Base-by-base conservation (phyloP, 352 stramenopile species). In the Pseudoperonospora humuli region DNA sequence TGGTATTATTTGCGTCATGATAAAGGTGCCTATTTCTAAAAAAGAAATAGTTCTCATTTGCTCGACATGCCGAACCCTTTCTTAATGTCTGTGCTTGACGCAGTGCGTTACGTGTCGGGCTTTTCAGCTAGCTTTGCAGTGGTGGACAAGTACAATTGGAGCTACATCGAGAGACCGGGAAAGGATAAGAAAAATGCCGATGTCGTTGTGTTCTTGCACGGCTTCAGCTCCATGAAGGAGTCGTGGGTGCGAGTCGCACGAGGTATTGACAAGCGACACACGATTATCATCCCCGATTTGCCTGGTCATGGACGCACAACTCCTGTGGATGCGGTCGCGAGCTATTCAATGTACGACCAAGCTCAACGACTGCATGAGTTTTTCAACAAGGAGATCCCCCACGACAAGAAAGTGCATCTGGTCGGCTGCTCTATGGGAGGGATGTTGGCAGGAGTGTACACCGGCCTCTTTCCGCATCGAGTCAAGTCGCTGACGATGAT, bases 391-490 rank as follows among this genome's bases (percentile, higher is more conserved):
- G 61, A 69, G 13, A 43, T 89, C 2, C 45, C 55, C 8, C 15
- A 45, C 3, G 50, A 70, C 36, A 70, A 65, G 39, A 80, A 70
- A 43, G 51, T 89, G n/a, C 76, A 86, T 34, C 29, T 89, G 3
- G 49, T 86, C 3, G 76, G 76, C 1, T 84, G 72, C 46, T 85
- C 71, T 26, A 85, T 89, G 74, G 74, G 72, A 33, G 77, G 70
- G 5, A 82, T 89, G 72, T 45, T 86, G 34, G 68, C 67, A 1
- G 74, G 74, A 28, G 61, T 79, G 15, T 89, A 83, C 46, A 60
- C 74, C 2, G 71, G 69, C 23, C 57, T 68, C 34, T 81, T 76
- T 39, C 70, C 77, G 1, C 45, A 68, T 9, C 62, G 52, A 4
- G 62, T 86, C 9, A 59, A 61, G 7, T 73, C 74, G 5, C 38